Conservation (phyloP, 108 stramenopile genomes). For the Ochromonas danica region DNA sequence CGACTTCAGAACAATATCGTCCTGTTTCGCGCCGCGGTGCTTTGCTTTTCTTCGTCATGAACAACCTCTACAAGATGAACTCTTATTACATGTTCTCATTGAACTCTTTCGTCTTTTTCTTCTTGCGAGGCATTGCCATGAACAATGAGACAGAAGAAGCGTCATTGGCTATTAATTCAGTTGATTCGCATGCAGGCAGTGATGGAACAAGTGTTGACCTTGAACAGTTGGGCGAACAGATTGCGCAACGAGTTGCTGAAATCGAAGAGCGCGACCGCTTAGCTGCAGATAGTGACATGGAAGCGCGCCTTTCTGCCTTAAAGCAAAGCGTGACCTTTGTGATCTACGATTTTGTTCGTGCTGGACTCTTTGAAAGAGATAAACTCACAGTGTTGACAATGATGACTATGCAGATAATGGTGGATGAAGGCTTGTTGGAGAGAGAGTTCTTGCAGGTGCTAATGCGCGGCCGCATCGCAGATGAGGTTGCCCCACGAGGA, state of each 20-base stretch:
- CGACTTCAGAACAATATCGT: constrained; percentile 37
- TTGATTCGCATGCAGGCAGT: background rate
- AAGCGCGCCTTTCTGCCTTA: background rate
- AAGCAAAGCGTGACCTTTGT: background rate
- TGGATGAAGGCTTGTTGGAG: constrained; percentile 24
- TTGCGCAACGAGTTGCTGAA: constrained; percentile 24
- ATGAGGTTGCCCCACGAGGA: constrained; percentile 23
- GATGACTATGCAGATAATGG: constrained; percentile 41
- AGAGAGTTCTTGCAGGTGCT: background rate
- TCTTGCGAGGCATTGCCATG: constrained; percentile 41
- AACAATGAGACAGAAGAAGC: constrained; percentile 3
- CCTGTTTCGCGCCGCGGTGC: constrained; percentile 32
- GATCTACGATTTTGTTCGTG: constrained; percentile 27
- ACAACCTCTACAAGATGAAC: constrained; percentile 46
- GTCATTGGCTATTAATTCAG: background rate
- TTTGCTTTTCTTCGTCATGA: constrained; percentile 51
- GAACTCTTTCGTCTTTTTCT: constrained; percentile 46
- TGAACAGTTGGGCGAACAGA: constrained; percentile 1
- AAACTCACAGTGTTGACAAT: constrained; percentile 53
- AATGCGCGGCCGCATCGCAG: constrained; percentile 2
- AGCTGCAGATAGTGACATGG: constrained; percentile 11
- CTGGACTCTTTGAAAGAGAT: constrained; percentile 39
- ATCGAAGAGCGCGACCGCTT: constrained; percentile 29
- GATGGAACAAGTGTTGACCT: background rate
- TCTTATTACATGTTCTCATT: constrained; percentile 51